phyloP scores from a whole-genome alignment of 495 filamentous ascomycete species.

The Elaphomyces granulatus region DNA sequence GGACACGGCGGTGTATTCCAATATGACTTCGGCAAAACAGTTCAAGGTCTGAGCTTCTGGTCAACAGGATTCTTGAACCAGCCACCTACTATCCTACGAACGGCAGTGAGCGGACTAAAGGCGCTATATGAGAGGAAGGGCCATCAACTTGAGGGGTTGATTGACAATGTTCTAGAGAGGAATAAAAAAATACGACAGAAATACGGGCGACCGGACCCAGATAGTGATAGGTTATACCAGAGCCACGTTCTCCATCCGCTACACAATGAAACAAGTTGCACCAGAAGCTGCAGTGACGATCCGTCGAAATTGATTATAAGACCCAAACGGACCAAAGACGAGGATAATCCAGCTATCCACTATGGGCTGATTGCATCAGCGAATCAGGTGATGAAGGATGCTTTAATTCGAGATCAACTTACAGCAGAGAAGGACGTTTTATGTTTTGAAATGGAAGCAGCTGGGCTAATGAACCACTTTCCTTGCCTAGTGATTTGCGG shows the following conservation, averaged over 20 bases:
- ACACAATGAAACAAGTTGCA: background rate
- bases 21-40: slow-evolving; percentile 26
- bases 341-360: slow-evolving; percentile 9
- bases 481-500: slow-evolving; percentile 22
- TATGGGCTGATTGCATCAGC: slow-evolving; percentile 26
- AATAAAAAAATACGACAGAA: slow-evolving; percentile 9
- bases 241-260: background rate
- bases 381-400: slow-evolving; percentile 23
- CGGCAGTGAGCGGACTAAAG: slow-evolving; percentile 13
- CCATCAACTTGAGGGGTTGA: slow-evolving; percentile 8
- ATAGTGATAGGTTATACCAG: slow-evolving; percentile 17
- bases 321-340: slow-evolving; percentile 6
- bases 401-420: slow-evolving; percentile 15
- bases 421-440: slow-evolving; percentile 15
- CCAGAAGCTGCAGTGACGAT: background rate
- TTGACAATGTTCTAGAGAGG: slow-evolving; percentile 8
- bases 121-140: slow-evolving; percentile 1
- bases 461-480: slow-evolving; percentile 19
- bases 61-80: slow-evolving; percentile 20
- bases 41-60: slow-evolving; percentile 11
- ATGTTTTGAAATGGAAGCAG: slow-evolving; percentile 7
- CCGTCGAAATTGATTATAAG: slow-evolving; percentile 4
- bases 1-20: slow-evolving; percentile 16
- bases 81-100: slow-evolving; percentile 17
- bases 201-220: slow-evolving; percentile 11